Conservation (phyloP, 192 early-diverging fungal genomes). For the Helicostylum pulchrum region DNA sequence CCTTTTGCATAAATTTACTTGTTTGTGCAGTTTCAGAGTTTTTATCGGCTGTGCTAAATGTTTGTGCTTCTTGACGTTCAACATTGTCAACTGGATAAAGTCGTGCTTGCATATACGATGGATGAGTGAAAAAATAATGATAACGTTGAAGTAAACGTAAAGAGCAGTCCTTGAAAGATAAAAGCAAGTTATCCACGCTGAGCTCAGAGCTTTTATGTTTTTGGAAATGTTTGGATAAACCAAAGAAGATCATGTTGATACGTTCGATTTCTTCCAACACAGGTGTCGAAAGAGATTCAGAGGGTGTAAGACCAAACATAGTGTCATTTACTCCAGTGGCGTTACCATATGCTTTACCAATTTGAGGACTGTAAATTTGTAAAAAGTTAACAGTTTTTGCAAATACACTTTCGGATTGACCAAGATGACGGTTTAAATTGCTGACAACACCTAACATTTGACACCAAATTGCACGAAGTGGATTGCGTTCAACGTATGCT, state of each 20-base stretch:
- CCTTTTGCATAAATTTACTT: background rate
- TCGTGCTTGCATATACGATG: constrained; percentile 21
- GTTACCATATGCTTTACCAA: constrained; percentile 35
- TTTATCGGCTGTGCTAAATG: background rate
- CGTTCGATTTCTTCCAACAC: constrained; percentile 51
- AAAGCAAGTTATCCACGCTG: constrained; percentile 8
- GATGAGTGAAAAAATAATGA: constrained; percentile 17
- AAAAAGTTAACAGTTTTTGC: constrained; percentile 45
- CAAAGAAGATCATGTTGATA: constrained; percentile 50
- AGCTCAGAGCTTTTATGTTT: background rate
- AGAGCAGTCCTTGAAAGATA: constrained; percentile 17
- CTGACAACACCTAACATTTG: constrained; percentile 46
- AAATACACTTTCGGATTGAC: constrained; percentile 33
- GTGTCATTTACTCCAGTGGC: constrained; percentile 15
- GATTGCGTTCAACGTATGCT: constrained; percentile 21
- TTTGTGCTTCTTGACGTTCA: constrained; percentile 11
- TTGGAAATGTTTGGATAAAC: constrained; percentile 36
- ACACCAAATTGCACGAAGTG: constrained; percentile 51
- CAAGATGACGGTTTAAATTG: constrained; percentile 39
- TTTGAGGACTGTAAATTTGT: constrained; percentile 43
- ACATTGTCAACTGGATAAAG: constrained; percentile 16
- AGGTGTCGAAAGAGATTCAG: constrained; percentile 36
- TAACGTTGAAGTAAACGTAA: constrained; percentile 16
- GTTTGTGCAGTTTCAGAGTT: background rate
- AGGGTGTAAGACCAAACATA: constrained; percentile 6